A percentile compares a stretch with the other conserved stretches of the same genome.
phyloP scores from a whole-genome alignment of 805 yeast genomes.

The Ogataea ramenticola region DNA sequence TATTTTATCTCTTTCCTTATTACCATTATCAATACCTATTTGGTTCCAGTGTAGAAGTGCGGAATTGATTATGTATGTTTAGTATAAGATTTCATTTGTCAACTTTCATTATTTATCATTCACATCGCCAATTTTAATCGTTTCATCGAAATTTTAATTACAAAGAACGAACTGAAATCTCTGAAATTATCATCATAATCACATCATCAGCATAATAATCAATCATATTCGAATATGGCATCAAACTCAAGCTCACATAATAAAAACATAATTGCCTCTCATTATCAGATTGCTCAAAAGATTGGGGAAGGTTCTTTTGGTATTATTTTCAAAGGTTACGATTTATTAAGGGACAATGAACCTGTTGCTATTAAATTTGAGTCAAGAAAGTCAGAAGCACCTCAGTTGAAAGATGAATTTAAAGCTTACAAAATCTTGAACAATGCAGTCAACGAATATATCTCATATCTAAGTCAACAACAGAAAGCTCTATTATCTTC shows the following conservation, averaged over 20 bases:
- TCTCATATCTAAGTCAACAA: slow-evolving; percentile 1
- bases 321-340: slow-evolving; percentile 74
- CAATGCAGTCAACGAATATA: slow-evolving; percentile 35
- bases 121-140: no score
- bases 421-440: slow-evolving; percentile 67
- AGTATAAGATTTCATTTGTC: no score
- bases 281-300: slow-evolving; percentile 74
- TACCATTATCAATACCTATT: no score
- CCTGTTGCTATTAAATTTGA: slow-evolving; percentile 78
- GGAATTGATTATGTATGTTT: no score
- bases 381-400: slow-evolving; percentile 75
- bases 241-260: background rate
- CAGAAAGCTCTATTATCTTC: background rate
- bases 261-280: slow-evolving; percentile 40
- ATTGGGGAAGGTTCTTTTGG: slow-evolving; percentile 89
- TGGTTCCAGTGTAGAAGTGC: no score
- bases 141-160: no score
- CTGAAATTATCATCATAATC: no score
- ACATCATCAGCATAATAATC: background rate
- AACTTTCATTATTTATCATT: no score
- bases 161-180: no score
- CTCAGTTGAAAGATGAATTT: slow-evolving; percentile 76
- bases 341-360: slow-evolving; percentile 49
- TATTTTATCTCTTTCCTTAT: no score
- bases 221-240: background rate